A percentile compares a stretch with the other conserved stretches of the same genome.
Conservation (phyloP, 306 rosid genomes). For the Glycine soja region DNA sequence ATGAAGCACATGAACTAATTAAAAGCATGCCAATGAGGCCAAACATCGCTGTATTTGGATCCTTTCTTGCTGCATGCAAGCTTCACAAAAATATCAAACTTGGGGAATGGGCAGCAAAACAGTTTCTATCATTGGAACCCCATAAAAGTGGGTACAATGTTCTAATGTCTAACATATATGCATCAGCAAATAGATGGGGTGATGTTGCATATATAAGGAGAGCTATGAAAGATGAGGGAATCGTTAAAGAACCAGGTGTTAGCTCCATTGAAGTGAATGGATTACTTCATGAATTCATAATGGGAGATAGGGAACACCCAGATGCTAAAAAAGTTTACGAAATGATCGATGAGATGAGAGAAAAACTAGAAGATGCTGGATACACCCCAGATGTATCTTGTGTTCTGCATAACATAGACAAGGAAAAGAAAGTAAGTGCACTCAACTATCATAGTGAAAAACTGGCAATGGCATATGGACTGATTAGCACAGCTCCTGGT, state of each 20-base stretch:
- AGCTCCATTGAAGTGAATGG: slow-evolving; percentile 71
- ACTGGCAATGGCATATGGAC: slow-evolving; percentile 80
- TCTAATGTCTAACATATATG: slow-evolving; percentile 76
- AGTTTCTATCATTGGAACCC: slow-evolving; percentile 65
- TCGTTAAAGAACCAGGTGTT: slow-evolving; percentile 68
- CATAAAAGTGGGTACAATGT: slow-evolving; percentile 60
- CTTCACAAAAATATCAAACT: slow-evolving; percentile 55
- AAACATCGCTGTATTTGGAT: slow-evolving; percentile 62
- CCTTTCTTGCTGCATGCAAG: slow-evolving; percentile 72
- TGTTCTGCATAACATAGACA: slow-evolving; percentile 59
- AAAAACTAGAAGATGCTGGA: slow-evolving; percentile 61
- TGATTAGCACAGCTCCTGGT: slow-evolving; percentile 60
- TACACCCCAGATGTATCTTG: slow-evolving; percentile 60
- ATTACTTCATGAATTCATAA: slow-evolving; percentile 61
- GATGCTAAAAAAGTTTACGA: slow-evolving; percentile 55
- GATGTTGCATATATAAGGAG: slow-evolving; percentile 62
- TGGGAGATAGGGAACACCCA: slow-evolving; percentile 65
- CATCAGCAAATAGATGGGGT: slow-evolving; percentile 65
- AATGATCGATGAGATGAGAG: slow-evolving; percentile 64
- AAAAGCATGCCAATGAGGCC: slow-evolving; percentile 68
- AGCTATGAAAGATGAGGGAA: slow-evolving; percentile 56
- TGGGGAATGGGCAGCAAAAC: slow-evolving; percentile 67
- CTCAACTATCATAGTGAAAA: slow-evolving; percentile 70
- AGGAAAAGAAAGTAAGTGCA: slow-evolving; percentile 65
- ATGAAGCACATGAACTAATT: slow-evolving; percentile 58